A percentile compares a stretch with the other conserved stretches of the same genome.
Conservation (phyloP, 768 basidiomycete species). For the Myochromella boudieri region DNA sequence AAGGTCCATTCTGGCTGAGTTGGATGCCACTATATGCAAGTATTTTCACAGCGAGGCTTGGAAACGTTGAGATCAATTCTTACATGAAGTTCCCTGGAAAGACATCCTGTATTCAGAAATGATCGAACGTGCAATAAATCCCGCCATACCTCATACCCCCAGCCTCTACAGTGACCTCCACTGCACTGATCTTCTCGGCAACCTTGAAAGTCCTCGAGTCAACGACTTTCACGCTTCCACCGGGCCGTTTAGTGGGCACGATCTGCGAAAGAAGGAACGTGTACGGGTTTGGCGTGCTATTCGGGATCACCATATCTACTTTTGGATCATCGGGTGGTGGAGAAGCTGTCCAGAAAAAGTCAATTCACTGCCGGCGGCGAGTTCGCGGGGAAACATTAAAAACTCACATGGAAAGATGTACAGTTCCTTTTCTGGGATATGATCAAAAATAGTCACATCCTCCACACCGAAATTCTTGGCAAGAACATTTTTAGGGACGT, state of each 20-base stretch:
- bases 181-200: constrained; percentile 52
- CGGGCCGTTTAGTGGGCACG: constrained; percentile 38
- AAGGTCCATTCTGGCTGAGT: constrained; percentile 68
- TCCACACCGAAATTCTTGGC: constrained; percentile 62
- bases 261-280: constrained; percentile 55
- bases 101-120: background rate
- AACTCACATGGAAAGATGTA: constrained; percentile 50
- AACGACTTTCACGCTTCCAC: constrained; percentile 61
- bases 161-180: constrained; percentile 56
- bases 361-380: background rate
- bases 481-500: constrained; percentile 48
- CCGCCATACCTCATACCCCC: constrained; percentile 56
- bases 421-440: constrained; percentile 51
- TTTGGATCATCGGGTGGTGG: constrained; percentile 42
- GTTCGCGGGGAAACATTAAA: background rate
- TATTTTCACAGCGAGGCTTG: background rate
- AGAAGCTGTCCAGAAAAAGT: constrained; percentile 24
- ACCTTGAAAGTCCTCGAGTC: constrained; percentile 56
- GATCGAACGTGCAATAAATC: constrained; percentile 23
- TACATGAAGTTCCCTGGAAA: constrained; percentile 54
- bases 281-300: constrained; percentile 49
- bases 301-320: constrained; percentile 46
- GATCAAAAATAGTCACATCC: constrained; percentile 44
- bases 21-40: constrained; percentile 60
- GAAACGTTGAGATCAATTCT: constrained; percentile 11